Evolutionary conservation across 2,329 filamentous ascomycete species (phyloP).

Genomic region (Ophiocordyceps camponoti-saundersi): DNA sequence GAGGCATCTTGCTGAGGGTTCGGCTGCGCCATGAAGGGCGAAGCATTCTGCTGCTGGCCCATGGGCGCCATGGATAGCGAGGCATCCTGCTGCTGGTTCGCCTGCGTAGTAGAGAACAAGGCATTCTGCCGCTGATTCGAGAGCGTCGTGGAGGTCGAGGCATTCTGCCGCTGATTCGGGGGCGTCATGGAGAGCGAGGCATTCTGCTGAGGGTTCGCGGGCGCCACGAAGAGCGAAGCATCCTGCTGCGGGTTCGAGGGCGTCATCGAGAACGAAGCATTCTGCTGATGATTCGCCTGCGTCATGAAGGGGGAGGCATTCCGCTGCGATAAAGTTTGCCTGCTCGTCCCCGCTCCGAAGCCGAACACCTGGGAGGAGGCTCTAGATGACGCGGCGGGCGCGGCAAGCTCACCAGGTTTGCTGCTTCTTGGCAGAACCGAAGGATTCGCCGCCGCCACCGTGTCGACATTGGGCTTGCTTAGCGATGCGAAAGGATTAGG

Average conservation of each 20-base stretch:
- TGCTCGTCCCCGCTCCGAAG: neutral
- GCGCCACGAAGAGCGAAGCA: neutral
- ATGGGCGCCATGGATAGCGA: too few species aligned
- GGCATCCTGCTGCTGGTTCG: too few species aligned
- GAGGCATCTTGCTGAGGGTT: too few species aligned
- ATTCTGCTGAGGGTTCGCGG: neutral
- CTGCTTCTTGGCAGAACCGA: neutral
- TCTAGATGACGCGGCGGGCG: neutral
- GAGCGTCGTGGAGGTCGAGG: neutral
- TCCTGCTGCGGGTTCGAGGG: too few species aligned
- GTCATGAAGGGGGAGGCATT: neutral
- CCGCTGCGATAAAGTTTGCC: neutral
- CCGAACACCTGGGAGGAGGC: neutral
- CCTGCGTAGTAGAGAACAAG: too few species aligned
- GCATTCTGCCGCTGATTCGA: too few species aligned
- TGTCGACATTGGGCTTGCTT: neutral
- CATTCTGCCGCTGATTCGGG: too few species aligned
- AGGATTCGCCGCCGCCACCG: neutral
- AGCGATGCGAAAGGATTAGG: constrained; percentile 9
- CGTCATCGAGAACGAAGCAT: too few species aligned
- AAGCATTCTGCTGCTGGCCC: too few species aligned
- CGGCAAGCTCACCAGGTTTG: neutral
- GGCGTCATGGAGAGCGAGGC: too few species aligned
- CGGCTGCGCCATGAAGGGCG: too few species aligned
- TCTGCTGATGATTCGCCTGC: neutral